phyloP scores from a whole-genome alignment of 2,329 filamentous ascomycete species.

The Phaeophleospora eucalypticola region DNA sequence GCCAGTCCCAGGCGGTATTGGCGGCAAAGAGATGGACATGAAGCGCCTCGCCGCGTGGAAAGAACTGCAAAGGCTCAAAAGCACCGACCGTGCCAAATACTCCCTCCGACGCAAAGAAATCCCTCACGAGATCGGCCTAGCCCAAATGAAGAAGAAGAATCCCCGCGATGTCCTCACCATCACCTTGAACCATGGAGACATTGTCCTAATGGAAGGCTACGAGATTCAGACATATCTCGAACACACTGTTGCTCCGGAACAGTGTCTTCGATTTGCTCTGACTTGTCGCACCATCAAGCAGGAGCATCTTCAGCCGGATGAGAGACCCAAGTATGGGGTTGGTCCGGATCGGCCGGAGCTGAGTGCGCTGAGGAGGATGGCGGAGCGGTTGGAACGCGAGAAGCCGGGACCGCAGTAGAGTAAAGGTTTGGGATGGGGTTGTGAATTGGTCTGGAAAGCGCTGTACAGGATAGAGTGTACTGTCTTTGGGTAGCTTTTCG shows the following conservation, averaged over 20 bases:
- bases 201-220: conserved; percentile 60
- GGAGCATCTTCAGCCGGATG: conserved; percentile 38
- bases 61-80: conserved; percentile 25
- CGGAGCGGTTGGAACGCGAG: conserved; percentile 4
- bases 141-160: conserved; percentile 29
- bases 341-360: conserved; percentile 29
- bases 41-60: conserved; percentile 33
- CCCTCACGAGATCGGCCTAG: conserved; percentile 36
- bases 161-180: conserved; percentile 40
- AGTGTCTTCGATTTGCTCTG: conserved; percentile 53
- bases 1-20: conserved; percentile 24
- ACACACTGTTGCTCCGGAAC: conserved; percentile 52
- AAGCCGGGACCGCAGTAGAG: too few species aligned
- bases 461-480: too few species aligned
- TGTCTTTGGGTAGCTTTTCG: too few species aligned
- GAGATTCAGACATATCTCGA: conserved; percentile 59
- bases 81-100: conserved; percentile 22
- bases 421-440: too few species aligned
- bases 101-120: conserved; percentile 30
- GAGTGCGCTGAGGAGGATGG: conserved; percentile 15
- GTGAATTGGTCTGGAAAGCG: too few species aligned
- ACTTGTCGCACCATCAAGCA: conserved; percentile 53
- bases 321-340: conserved; percentile 39
- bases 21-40: conserved; percentile 28
- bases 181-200: conserved; percentile 58